Base-by-base conservation (phyloP, 495 filamentous ascomycete genomes). In the Cudoniella acicularis region DNA sequence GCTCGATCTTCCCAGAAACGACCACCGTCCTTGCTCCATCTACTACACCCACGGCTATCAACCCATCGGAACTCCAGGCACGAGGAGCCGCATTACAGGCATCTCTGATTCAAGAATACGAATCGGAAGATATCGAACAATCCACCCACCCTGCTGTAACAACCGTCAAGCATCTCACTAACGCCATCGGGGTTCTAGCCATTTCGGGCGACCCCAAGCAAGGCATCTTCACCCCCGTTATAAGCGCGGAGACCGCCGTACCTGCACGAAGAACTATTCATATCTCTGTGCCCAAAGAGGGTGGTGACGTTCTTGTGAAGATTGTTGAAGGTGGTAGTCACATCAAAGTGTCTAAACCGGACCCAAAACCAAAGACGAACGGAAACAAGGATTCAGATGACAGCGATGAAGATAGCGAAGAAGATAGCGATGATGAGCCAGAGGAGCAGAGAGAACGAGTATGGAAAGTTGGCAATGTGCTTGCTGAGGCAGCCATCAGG, bases 71-170 rank as follows among this genome's bases (percentile, higher is more conserved):
- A 72, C 82, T 97, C 47, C 77, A 87, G 59, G 89, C 90, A 51
- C 83, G 94, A 56, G 94, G 94, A 66, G 94, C 95, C 59, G 93
- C 94, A 27, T 90, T 98, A 67, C 94, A 98, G 78, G 94, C 94
- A 17, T 92, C 87, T 49, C 75, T 98, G 49, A 89, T 98, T 69
- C 84, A 89, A 68, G 92, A 92, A 69, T 98, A 94, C 71, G 94
- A 98, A 53, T 75, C 81, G 54, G 90, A 92, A 54, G 95, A 98
- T 69, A 96, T 98, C 63, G 89, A 92, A 68, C 91, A 97, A 75
- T 95, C 90, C 10, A 95, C 91, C 42, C 94, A 98, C 79, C 90
- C 94, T 36, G 88, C 90, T 69, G 91, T 98, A 52, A 98, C 94
- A 16, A 92, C 90, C 17, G 92, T 93, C 26, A 89, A 92, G 41